Percentiles rank a stretch among this genome's conserved stretches.
These are phyloP conservation scores for Debaryomyces castellii DNA, from an alignment of 805 yeast species.

Conservation along the genomic window DNA sequence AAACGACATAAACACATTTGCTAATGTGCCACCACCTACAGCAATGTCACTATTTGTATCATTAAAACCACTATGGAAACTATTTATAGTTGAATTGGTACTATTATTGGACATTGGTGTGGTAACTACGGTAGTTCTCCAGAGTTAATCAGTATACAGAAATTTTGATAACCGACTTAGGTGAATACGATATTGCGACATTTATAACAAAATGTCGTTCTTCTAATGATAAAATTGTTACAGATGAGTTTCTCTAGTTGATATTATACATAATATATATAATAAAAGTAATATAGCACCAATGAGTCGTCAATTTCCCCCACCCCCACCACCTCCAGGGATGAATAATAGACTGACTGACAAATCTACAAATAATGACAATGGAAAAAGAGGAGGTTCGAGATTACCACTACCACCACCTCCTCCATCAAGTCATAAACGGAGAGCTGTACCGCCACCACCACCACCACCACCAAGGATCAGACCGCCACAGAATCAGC, in stretches of 20 bases:
- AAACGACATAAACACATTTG: conserved; percentile 7
- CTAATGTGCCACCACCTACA: neutral
- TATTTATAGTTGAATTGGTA: neutral
- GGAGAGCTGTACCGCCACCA: conserved; percentile 34
- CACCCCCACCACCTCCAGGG: conserved; percentile 34
- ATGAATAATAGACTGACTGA: neutral
- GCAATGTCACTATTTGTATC: neutral
- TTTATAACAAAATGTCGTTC: neutral
- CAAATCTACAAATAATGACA: conserved; percentile 1
- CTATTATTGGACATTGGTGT: conserved; percentile 1
- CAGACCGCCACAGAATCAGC: neutral
- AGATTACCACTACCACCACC: conserved; percentile 30
- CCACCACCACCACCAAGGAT: conserved; percentile 5
- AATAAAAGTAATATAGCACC: neutral
- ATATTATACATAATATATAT: neutral
- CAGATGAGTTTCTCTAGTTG: neutral
- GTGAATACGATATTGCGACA: neutral
- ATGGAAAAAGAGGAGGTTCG: conserved; percentile 14
- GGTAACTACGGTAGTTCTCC: neutral
- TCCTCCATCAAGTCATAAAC: conserved; percentile 2
- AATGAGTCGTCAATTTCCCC: conserved; percentile 18
- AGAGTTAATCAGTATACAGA: neutral
- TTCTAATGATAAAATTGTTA: neutral
- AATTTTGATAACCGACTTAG: conserved; percentile 2
- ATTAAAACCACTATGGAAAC: too few species aligned